A percentile compares a stretch with the other conserved stretches of the same genome.
These are phyloP conservation scores for Clavariopsis aquatica DNA, from an alignment of 495 filamentous ascomycete species.

Conservation along the genomic window DNA sequence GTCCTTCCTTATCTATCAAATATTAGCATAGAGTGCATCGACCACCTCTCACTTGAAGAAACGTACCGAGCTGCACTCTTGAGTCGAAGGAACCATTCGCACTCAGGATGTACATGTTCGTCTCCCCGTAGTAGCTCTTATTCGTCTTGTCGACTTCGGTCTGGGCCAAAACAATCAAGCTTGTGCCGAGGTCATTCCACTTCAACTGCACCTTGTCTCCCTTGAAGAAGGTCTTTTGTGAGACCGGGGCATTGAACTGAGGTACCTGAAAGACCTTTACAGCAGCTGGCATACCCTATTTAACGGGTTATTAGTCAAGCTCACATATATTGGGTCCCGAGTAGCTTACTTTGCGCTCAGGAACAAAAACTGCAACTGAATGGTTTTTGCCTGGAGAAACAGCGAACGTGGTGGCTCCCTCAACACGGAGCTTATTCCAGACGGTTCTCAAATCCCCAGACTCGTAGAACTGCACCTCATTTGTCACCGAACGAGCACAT, in stretches of 20 bases:
- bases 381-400: conserved; percentile 84
- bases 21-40: conserved; percentile 8
- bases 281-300: conserved; percentile 80
- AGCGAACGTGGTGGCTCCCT: conserved; percentile 89
- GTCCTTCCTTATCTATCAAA: conserved; percentile 84
- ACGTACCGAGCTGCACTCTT: conserved; percentile 73
- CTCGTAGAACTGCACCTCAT: conserved; percentile 96
- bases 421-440: conserved; percentile 91
- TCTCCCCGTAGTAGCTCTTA: conserved; percentile 99
- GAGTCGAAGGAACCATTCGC: conserved; percentile 91
- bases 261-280: conserved; percentile 95
- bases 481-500: conserved; percentile 91
- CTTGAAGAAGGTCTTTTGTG: conserved; percentile 99
- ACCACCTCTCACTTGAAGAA: no score
- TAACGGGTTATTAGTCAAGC: conserved; percentile 1
- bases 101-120: conserved; percentile 92
- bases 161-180: conserved; percentile 91
- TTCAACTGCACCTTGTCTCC: conserved; percentile 97
- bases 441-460: conserved; percentile 79
- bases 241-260: conserved; percentile 73
- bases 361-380: conserved; percentile 88
- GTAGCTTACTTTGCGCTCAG: conserved; percentile 80
- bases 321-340: neutral
- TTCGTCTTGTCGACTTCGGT: conserved; percentile 97
- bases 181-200: conserved; percentile 91